Evolutionary conservation across 805 yeast species (phyloP).

Genomic region (Monosporozyma yasuniensis): DNA sequence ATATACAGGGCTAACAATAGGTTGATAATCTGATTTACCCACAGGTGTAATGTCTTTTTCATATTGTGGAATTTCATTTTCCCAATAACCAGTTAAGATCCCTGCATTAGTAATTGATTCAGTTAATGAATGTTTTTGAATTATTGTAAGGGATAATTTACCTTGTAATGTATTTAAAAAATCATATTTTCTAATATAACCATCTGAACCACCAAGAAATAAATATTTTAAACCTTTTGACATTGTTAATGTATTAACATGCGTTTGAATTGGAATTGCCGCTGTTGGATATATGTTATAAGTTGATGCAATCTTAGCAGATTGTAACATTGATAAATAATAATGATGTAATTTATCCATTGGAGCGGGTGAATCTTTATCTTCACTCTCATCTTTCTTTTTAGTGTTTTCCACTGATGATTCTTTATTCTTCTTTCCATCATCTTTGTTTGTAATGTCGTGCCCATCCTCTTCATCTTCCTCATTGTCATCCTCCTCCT

Average conservation of each 20-base stretch:
- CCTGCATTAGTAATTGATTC: constrained; percentile 85
- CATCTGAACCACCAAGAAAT: constrained; percentile 94
- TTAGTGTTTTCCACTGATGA: constrained; percentile 14
- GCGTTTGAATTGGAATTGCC: constrained; percentile 75
- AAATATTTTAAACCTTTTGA: constrained; percentile 79
- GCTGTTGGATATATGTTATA: constrained; percentile 76
- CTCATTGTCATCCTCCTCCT: constrained; percentile 12
- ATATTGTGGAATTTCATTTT: constrained; percentile 80
- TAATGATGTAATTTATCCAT: constrained; percentile 23
- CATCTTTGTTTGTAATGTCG: constrained; percentile 6
- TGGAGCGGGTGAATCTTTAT: constrained; percentile 4
- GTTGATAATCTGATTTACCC: constrained; percentile 36
- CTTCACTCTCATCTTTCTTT: constrained; percentile 9
- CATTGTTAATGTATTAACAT: constrained; percentile 68
- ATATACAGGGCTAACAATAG: constrained; percentile 74
- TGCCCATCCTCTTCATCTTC: constrained; percentile 18
- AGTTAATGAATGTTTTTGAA: constrained; percentile 81
- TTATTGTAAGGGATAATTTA: constrained; percentile 74
- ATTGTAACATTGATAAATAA: constrained; percentile 29
- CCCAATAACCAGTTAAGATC: constrained; percentile 80
- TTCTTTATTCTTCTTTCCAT: too few species aligned
- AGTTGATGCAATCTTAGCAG: constrained; percentile 43
- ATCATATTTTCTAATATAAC: constrained; percentile 84
- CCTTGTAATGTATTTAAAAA: constrained; percentile 81
- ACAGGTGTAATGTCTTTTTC: constrained; percentile 31